Percentiles rank a stretch among this genome's conserved stretches.
phyloP scores from a whole-genome alignment of 2,329 filamentous ascomycete species.

The Chaetomiaceae sp. region DNA sequence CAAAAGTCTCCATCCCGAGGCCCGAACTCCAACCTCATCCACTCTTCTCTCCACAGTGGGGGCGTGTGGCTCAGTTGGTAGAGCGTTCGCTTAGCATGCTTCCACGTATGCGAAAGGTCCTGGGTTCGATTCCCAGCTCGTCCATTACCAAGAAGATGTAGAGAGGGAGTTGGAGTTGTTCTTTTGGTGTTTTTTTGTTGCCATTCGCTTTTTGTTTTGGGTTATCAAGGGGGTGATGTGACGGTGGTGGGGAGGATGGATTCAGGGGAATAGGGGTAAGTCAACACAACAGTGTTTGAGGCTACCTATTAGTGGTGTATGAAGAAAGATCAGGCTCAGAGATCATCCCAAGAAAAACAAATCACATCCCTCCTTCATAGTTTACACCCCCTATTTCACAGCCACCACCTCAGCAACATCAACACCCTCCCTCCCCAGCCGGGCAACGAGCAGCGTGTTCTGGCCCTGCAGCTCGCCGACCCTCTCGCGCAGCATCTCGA shows the following conservation, averaged over 20 bases:
- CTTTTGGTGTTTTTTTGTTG: neutral
- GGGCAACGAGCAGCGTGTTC: conserved; percentile 54
- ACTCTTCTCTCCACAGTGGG: neutral
- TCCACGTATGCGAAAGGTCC: conserved; percentile 17
- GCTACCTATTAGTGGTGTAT: too few species aligned
- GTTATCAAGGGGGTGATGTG: too few species aligned
- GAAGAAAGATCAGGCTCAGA: too few species aligned
- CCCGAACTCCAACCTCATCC: neutral
- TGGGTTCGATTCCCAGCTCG: conserved; percentile 22
- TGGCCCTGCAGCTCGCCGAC: conserved; percentile 55
- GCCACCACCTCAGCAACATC: neutral
- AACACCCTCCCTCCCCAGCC: conserved; percentile 39
- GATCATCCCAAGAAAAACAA: neutral
- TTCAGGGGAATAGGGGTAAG: too few species aligned
- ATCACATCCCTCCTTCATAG: neutral
- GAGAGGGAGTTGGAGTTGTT: neutral
- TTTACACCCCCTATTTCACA: neutral
- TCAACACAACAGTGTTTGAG: too few species aligned
- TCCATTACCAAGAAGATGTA: neutral
- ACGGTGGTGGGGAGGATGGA: too few species aligned
- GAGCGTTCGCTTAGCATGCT: conserved; percentile 20
- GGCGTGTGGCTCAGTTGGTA: conserved; percentile 21
- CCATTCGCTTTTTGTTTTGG: neutral
- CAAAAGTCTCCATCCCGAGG: neutral
- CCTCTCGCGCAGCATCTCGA: conserved; percentile 49